Conservation (phyloP, 73 alveolate species). For the Paraurostyla sp. region DNA sequence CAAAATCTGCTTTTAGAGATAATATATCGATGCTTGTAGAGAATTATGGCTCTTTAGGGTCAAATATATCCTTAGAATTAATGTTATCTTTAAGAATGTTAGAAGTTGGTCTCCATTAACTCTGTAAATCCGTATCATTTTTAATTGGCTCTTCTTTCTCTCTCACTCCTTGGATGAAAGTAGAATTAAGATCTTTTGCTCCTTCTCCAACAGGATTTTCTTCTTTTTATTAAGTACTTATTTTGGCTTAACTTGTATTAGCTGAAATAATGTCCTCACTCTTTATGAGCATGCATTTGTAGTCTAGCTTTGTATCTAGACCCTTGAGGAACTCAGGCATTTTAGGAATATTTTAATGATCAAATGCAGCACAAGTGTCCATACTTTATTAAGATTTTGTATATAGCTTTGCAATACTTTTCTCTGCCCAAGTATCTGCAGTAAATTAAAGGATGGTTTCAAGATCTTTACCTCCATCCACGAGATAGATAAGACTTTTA, state of each 20-base stretch:
- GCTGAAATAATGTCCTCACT: neutral
- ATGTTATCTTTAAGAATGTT: slow-evolving; percentile 27
- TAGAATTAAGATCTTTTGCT: neutral
- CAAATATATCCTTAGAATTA: neutral
- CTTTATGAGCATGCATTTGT: slow-evolving; percentile 9
- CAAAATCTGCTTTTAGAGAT: neutral
- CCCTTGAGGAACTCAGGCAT: slow-evolving; percentile 16
- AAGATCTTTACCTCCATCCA: slow-evolving; percentile 33
- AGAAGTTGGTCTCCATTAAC: slow-evolving; percentile 44
- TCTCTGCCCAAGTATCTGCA: slow-evolving; percentile 56
- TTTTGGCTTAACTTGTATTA: neutral
- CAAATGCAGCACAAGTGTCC: slow-evolving; percentile 52
- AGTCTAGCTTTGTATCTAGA: neutral
- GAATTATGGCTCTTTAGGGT: slow-evolving; percentile 3
- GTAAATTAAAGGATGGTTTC: slow-evolving; percentile 40
- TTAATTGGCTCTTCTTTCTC: neutral
- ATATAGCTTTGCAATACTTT: neutral
- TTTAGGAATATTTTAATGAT: slow-evolving; percentile 26
- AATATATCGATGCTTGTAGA: neutral
- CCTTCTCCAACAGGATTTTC: too few relatives aligned
- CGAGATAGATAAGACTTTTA: neutral
- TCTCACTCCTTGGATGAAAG: neutral
- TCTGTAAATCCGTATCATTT: neutral
- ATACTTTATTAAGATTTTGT: neutral
- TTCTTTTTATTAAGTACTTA: neutral